Base-by-base conservation (phyloP, 2,329 filamentous ascomycete genomes). In the Trichoderma sp. region DNA sequence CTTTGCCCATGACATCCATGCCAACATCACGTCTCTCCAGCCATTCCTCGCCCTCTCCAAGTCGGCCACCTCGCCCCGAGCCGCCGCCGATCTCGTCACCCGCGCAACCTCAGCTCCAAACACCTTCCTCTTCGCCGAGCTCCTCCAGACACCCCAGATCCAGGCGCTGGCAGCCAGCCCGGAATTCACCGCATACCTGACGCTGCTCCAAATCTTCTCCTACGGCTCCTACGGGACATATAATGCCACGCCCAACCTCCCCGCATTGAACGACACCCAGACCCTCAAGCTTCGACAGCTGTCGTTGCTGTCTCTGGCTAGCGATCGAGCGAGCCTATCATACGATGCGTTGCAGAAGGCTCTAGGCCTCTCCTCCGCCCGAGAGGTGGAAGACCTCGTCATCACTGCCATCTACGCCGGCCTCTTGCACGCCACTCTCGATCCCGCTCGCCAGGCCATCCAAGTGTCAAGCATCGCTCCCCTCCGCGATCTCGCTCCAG, bases 41-140 rank as follows among this genome's bases (percentile, higher is more conserved):
- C 93, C 94, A n/a, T 98, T 94, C 82, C 83, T 99, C 69, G 91
- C 91, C 63, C 91, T 97, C 71, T 91, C 91, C 75, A 95, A 94
- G 77, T 92, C 93, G 12, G 93, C 92, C 70, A 92, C 88, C 7
- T 93, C 93, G 12, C 90, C 93, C 48, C 90, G 92, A 73, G 92
- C 93, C 68, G 91, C 94, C 50, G 90, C 92, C 75, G 93, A 97
- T 77, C 87, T 98, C 64, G 87, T 98, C 77, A 88, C 86, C 53
- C 92, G 93, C 80, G 95, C 94, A 70, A 98, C 93, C 60, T 93
- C 93, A n/a, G 90, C 90, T 67, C 89, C 92, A 32, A 92, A 93
- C 79, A 97, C 94, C 71, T 99, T 90, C 79, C 86, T 98, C 80
- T 99, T 99, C 82, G 88, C 92, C 72, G 94, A 98, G 81, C 89